A percentile compares a stretch with the other conserved stretches of the same genome.
Evolutionary conservation across 257 asterid genomes (phyloP).

Genomic region (Solanum virginianum): DNA sequence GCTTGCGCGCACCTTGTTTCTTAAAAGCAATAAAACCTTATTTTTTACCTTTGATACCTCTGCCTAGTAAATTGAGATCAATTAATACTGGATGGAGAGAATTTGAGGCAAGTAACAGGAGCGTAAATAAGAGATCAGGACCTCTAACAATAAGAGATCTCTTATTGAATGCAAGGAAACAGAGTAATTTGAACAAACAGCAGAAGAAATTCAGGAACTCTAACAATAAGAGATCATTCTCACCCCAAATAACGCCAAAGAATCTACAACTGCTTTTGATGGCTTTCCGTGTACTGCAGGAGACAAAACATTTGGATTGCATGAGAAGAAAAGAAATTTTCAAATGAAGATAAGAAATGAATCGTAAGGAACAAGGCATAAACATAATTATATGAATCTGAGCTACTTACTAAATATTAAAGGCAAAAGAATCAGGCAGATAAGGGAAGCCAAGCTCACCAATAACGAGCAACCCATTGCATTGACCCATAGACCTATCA

Average conservation of each 20-base stretch:
- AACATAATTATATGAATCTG: neutral
- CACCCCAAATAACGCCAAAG: conserved; percentile 95
- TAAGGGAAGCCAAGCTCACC: conserved; percentile 98
- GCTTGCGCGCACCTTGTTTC: neutral
- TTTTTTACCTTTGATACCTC: neutral
- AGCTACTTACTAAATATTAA: conserved; percentile 60
- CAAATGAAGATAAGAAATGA: neutral
- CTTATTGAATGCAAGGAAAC: neutral
- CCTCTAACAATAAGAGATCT: no score
- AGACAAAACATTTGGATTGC: conserved; percentile 1
- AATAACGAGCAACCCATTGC: conserved; percentile 94
- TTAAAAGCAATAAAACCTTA: neutral
- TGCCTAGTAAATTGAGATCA: neutral
- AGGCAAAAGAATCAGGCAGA: conserved; percentile 90
- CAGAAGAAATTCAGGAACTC: neutral
- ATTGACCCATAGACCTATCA: conserved; percentile 74
- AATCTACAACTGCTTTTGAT: conserved; percentile 72
- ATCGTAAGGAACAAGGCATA: neutral
- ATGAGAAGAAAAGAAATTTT: neutral
- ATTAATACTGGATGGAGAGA: neutral
- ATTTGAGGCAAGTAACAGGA: neutral
- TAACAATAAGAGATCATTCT: conserved; percentile 4
- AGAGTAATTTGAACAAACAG: neutral
- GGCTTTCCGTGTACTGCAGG: conserved; percentile 90
- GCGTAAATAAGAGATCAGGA: no score